Evolutionary conservation across 2,329 filamentous ascomycete genomes (phyloP).

Genomic region (Chalaropsis ovoidea): DNA sequence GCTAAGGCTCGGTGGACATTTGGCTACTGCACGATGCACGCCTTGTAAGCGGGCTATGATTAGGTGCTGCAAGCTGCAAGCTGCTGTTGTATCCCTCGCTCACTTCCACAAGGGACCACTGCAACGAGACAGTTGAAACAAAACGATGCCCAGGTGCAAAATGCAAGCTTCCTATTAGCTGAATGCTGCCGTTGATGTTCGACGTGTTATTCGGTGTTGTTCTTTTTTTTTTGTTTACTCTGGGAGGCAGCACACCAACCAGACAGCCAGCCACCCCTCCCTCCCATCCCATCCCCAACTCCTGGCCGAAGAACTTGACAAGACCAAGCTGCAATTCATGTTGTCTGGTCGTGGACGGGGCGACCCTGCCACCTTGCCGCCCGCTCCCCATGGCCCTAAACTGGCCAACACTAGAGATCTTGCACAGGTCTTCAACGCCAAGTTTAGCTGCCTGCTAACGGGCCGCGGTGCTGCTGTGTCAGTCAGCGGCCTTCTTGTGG

Average conservation of each 20-base stretch:
- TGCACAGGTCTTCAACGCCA: background rate
- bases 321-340: background rate
- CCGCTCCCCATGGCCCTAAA: background rate
- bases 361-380: background rate
- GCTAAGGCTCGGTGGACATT: background rate
- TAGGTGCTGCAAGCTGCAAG: background rate
- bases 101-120: background rate
- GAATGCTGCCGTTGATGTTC: background rate
- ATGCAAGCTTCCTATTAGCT: background rate
- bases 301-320: background rate
- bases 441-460: background rate
- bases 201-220: background rate
- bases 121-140: constrained; percentile 4
- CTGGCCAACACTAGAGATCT: background rate
- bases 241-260: background rate
- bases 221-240: background rate
- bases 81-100: constrained; percentile 4
- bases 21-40: constrained; percentile 5
- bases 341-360: background rate
- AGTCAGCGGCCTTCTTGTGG: background rate
- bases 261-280: too few species aligned
- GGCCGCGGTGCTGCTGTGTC: background rate
- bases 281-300: background rate
- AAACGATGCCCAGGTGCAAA: background rate
- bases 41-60: constrained; percentile 5